Conservation (phyloP, 306 rosid species). For the Rosa lucieae region DNA sequence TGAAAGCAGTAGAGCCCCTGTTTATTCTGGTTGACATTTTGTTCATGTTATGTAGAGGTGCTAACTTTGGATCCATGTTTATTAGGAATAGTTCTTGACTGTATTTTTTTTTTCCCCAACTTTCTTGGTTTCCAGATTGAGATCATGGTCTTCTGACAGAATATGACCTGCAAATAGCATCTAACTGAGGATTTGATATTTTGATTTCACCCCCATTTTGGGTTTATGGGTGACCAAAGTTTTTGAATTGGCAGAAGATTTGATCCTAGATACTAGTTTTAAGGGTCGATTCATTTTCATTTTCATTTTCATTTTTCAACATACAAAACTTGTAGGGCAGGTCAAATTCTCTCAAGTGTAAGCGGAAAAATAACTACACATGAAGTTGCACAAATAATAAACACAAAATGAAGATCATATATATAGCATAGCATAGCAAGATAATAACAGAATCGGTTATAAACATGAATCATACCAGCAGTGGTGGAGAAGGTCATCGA, state of each 20-base stretch:
- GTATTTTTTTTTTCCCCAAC: background rate
- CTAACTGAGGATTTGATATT: background rate
- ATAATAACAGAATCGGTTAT: too few relatives aligned
- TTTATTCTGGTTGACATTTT: constrained; percentile 7
- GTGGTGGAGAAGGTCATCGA: too few relatives aligned
- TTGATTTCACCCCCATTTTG: background rate
- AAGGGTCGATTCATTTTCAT: background rate
- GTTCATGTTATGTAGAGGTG: background rate
- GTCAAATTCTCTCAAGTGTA: background rate
- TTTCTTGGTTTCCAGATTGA: background rate
- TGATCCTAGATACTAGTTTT: background rate
- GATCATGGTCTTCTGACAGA: background rate
- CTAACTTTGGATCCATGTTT: background rate
- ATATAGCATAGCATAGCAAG: too few relatives aligned
- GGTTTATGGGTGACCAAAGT: background rate
- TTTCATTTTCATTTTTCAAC: background rate
- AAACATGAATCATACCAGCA: too few relatives aligned
- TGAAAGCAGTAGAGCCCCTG: background rate
- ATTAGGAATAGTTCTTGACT: background rate
- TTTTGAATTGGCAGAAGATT: background rate
- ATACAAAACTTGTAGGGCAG: background rate
- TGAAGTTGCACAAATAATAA: too few relatives aligned
- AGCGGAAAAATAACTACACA: too few relatives aligned
- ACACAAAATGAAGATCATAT: too few relatives aligned
- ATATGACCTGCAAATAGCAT: too few relatives aligned